These are phyloP conservation scores for Leccinum obscurum DNA, from an alignment of 768 basidiomycete genomes.

Conservation along the genomic window DNA sequence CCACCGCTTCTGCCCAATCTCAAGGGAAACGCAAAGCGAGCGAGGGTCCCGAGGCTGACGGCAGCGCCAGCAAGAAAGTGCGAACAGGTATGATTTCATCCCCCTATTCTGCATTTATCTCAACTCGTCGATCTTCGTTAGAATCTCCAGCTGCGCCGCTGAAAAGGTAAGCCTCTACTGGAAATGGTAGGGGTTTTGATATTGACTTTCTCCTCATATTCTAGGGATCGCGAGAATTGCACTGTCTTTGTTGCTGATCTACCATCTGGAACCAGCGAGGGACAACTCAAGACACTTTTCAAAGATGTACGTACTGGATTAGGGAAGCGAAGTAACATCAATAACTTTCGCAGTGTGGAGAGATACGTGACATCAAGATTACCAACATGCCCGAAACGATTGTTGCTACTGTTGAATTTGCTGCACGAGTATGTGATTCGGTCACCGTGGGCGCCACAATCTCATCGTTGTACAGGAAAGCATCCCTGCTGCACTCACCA, in stretches of 20 bases:
- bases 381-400: constrained; percentile 55
- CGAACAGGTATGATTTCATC: constrained; percentile 50
- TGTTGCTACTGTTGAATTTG: constrained; percentile 91
- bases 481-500: constrained; percentile 85
- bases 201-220: background rate
- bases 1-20: constrained; percentile 35
- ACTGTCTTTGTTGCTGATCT: constrained; percentile 87
- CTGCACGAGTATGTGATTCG: constrained; percentile 42
- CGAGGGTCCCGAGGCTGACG: constrained; percentile 40
- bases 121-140: constrained; percentile 18
- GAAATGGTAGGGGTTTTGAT: background rate
- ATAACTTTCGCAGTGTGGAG: constrained; percentile 70
- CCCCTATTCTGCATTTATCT: background rate
- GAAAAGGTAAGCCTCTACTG: constrained; percentile 50
- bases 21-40: constrained; percentile 67
- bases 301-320: constrained; percentile 64
- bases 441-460: background rate
- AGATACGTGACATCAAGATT: constrained; percentile 81
- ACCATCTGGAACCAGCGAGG: constrained; percentile 53
- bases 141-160: constrained; percentile 49
- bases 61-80: constrained; percentile 59
- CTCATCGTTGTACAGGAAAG: constrained; percentile 52
- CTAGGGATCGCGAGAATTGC: constrained; percentile 91
- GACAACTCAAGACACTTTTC: constrained; percentile 72
- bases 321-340: background rate